Percentiles rank a stretch among this genome's conserved stretches.
These are phyloP conservation scores for Naganishia sp. DNA, from an alignment of 1,284 basidiomycete species.

Conservation along the genomic window DNA sequence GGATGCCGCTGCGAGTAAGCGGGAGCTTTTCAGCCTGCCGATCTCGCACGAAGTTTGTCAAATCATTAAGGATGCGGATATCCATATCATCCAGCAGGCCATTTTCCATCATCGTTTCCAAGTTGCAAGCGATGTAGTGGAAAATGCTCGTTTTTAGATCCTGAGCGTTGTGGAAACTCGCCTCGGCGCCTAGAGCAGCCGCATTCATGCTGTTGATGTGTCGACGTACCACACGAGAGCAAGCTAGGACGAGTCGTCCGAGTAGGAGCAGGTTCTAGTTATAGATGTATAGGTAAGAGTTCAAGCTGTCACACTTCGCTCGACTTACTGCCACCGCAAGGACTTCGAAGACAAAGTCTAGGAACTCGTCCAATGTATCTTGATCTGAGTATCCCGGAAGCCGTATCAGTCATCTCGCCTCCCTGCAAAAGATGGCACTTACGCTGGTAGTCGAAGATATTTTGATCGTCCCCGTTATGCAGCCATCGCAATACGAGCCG, in stretches of 20 bases:
- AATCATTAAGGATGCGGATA: conserved; percentile 65
- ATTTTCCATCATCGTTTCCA: conserved; percentile 85
- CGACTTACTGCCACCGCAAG: conserved; percentile 74
- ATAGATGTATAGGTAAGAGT: background rate
- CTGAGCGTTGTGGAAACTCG: conserved; percentile 72
- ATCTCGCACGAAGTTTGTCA: conserved; percentile 64
- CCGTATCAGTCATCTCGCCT: background rate
- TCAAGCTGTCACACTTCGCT: background rate
- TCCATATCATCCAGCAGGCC: conserved; percentile 74
- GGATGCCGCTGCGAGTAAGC: conserved; percentile 62
- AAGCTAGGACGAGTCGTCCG: conserved; percentile 79
- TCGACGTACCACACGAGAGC: conserved; percentile 71
- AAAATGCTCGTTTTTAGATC: conserved; percentile 74
- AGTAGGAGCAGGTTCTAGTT: conserved; percentile 81
- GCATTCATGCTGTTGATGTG: conserved; percentile 76
- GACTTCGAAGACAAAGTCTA: conserved; percentile 86
- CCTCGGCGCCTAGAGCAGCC: conserved; percentile 77
- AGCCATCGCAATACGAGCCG: conserved; percentile 74
- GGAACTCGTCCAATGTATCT: conserved; percentile 68
- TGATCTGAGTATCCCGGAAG: conserved; percentile 58
- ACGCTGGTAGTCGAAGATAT: conserved; percentile 75
- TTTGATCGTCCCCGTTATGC: conserved; percentile 73
- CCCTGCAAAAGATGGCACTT: conserved; percentile 41
- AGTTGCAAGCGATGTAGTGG: conserved; percentile 76
- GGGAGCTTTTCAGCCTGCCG: conserved; percentile 71